Base-by-base conservation (phyloP, 805 yeast species). In the Naumovozyma baii region DNA sequence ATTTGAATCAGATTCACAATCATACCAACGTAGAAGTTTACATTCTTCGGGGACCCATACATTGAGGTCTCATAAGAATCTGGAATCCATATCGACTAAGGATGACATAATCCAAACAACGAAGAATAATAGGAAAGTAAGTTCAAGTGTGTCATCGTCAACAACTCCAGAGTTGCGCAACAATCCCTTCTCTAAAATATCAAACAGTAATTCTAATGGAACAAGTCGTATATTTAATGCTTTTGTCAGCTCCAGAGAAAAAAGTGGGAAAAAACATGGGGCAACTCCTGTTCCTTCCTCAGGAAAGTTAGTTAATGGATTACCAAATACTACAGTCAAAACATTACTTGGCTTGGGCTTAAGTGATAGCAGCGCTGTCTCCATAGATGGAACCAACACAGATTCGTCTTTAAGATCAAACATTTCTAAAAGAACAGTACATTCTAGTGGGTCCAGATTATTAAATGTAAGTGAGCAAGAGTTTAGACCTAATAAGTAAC, bases 191-290 rank as follows among this genome's bases (percentile, higher is more conserved):
- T 22, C 26, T 10, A 22, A 22, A 22, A 22, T 10, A 22, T 22
- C 10, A 10, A 31, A 26, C 3, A 33, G 36, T 18, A 36, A 26
- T 2, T 7, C 33, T 13, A 42, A 36, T 30, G 39, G 40, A 34
- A 39, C 31, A n/a, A 41, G 46, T 19, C 51, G 65, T 18, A 54
- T 66, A 42, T 59, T 67, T 37, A 61, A 60, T 35, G 57, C 59
- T 5, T 54, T 63, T 37, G 62, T 65, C 2, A 56, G 44, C 19
- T 39, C 54, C 1, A 46, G 38, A 14, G 48, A 38, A 36, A 47
- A 46, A 14, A 12, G 34, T 1, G 38, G 30, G n/a, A 41, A 28
- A 16, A 50, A 45, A 17, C 37, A 41, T 12, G 18, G 34, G 13
- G 35, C 45, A 0, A 48, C 50, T 20, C 61, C 62, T 17, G 47